Percentiles rank a stretch among this genome's conserved stretches.
These are phyloP conservation scores for Exobasidium rhododendri DNA, from an alignment of 1,284 basidiomycete genomes.

Conservation along the genomic window DNA sequence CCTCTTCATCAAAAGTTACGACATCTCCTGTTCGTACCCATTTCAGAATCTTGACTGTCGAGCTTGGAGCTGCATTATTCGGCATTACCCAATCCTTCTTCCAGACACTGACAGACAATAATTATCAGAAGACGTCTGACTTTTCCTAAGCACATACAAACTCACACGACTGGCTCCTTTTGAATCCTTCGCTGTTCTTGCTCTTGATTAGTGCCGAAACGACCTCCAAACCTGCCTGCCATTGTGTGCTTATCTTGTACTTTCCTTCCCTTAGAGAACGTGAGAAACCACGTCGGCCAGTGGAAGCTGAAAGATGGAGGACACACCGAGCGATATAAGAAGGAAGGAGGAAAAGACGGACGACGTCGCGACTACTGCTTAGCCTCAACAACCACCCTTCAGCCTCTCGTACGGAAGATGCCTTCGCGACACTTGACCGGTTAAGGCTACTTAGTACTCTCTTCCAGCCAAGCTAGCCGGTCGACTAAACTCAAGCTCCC, in stretches of 20 bases:
- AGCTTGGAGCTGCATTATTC: not conserved
- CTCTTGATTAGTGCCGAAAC: slow-evolving; percentile 6
- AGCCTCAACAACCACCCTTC: no score
- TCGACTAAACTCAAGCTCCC: no score
- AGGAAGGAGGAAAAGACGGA: not conserved
- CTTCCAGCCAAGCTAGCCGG: no score
- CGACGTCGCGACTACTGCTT: not conserved
- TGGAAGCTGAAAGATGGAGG: not conserved
- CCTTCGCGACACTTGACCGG: no score
- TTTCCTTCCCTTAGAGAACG: no score
- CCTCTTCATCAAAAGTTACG: not conserved
- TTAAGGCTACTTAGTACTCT: no score
- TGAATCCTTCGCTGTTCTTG: slow-evolving; percentile 8
- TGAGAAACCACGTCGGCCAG: not conserved
- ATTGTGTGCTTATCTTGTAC: not conserved
- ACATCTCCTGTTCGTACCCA: slow-evolving; percentile 4
- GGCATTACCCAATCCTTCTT: slow-evolving; percentile 9
- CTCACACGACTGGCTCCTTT: slow-evolving; percentile 12
- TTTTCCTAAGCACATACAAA: no score
- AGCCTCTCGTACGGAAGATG: no score
- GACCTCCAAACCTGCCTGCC: slow-evolving; percentile 7
- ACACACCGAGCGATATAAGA: no score
- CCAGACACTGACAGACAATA: not conserved
- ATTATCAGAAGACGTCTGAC: not conserved
- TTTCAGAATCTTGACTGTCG: slow-evolving; percentile 10